These are phyloP conservation scores for Wickerhamiella australiensis DNA, from an alignment of 805 yeast genomes.

Conservation along the genomic window DNA sequence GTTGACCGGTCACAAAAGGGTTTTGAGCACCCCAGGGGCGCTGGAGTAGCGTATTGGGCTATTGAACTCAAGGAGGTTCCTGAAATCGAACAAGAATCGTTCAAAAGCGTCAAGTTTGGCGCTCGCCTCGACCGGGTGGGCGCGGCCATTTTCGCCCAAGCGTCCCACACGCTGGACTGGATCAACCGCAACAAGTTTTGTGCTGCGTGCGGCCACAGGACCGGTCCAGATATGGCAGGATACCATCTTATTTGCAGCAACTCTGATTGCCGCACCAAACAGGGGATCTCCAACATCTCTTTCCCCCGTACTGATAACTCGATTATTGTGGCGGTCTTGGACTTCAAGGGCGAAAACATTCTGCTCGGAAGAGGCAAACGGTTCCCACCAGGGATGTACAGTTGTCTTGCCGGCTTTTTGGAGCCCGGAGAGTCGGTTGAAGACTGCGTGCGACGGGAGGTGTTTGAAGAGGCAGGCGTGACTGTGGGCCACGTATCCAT, in stretches of 20 bases:
- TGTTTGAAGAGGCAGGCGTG: constrained; percentile 94
- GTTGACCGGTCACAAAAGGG: background rate
- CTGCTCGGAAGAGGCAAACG: constrained; percentile 62
- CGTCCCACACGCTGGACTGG: constrained; percentile 81
- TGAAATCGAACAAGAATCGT: constrained; percentile 11
- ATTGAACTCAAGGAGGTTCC: constrained; percentile 19
- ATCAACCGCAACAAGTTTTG: constrained; percentile 58
- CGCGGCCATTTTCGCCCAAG: constrained; percentile 66
- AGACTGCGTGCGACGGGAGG: constrained; percentile 74
- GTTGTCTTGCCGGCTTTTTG: constrained; percentile 89
- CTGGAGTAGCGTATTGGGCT: constrained; percentile 6
- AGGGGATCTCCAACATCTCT: constrained; percentile 56
- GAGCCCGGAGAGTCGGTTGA: constrained; percentile 92
- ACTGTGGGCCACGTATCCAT: constrained; percentile 45
- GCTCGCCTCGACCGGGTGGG: constrained; percentile 12
- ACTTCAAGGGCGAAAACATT: constrained; percentile 45
- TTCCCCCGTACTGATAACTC: constrained; percentile 92
- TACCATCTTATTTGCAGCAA: constrained; percentile 29
- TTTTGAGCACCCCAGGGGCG: constrained; percentile 7
- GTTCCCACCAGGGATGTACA: constrained; percentile 50
- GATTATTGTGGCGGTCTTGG: constrained; percentile 67
- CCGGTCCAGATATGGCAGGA: constrained; percentile 33
- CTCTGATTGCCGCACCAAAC: constrained; percentile 29
- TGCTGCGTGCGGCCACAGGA: constrained; percentile 65
- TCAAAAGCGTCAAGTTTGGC: constrained; percentile 1